Conservation (phyloP, 768 basidiomycete genomes). For the Trametes sanguinea region DNA sequence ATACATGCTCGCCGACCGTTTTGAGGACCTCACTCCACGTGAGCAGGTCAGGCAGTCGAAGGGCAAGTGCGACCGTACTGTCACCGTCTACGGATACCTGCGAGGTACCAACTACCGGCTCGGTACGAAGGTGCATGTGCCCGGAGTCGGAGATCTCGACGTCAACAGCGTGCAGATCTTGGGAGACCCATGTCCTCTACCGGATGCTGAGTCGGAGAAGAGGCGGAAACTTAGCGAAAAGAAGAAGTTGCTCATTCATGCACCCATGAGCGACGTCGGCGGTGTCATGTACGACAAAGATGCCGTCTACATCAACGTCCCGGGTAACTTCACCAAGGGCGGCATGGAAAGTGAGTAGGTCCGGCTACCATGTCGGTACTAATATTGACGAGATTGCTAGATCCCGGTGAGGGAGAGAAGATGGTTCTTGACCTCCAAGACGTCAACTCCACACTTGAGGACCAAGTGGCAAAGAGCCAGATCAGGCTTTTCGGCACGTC, state of each 20-base stretch:
- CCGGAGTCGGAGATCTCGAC: conserved; percentile 89
- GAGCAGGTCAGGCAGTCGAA: conserved; percentile 75
- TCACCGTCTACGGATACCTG: conserved; percentile 94
- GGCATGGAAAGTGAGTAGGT: conserved; percentile 56
- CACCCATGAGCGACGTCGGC: conserved; percentile 98
- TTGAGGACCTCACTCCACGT: conserved; percentile 92
- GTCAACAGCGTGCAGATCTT: conserved; percentile 73
- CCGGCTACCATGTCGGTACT: not conserved
- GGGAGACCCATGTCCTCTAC: conserved; percentile 95
- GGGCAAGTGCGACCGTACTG: conserved; percentile 90
- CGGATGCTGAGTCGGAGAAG: conserved; percentile 89
- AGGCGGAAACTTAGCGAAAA: conserved; percentile 92
- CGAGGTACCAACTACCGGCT: conserved; percentile 82
- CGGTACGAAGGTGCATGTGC: conserved; percentile 86
- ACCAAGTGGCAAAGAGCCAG: conserved; percentile 75
- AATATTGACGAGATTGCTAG: not conserved
- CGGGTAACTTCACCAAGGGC: conserved; percentile 89
- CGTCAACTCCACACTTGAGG: conserved; percentile 77
- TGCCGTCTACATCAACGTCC: conserved; percentile 96
- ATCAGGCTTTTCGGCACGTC: conserved; percentile 87
- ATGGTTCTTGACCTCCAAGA: conserved; percentile 99
- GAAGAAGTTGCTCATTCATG: conserved; percentile 88
- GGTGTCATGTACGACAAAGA: conserved; percentile 98
- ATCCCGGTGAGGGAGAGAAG: conserved; percentile 89
- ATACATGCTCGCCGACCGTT: conserved; percentile 90